A percentile compares a stretch with the other conserved stretches of the same genome.
These are phyloP conservation scores for Akanthomyces dipterigenus DNA, from an alignment of 2,329 filamentous ascomycete species.

Conservation along the genomic window DNA sequence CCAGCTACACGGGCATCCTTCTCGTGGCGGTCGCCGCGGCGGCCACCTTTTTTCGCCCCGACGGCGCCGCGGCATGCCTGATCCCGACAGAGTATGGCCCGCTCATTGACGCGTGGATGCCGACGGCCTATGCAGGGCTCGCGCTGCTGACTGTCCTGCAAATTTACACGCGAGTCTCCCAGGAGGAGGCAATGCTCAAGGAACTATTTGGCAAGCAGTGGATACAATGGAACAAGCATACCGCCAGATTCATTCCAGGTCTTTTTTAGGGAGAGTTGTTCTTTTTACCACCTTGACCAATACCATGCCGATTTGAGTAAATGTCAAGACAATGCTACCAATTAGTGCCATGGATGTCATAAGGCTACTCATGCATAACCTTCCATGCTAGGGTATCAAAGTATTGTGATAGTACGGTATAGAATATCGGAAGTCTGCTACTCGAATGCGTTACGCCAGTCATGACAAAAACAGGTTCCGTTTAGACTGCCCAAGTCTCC, in stretches of 20 bases:
- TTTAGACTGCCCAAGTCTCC: too few relatives aligned
- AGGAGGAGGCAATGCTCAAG: slow-evolving; percentile 46
- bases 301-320: too few relatives aligned
- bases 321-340: too few relatives aligned
- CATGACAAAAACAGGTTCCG: too few relatives aligned
- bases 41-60: slow-evolving; percentile 28
- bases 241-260: slow-evolving; percentile 42
- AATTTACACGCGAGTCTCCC: slow-evolving; percentile 31
- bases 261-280: slow-evolving; percentile 24
- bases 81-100: slow-evolving; percentile 20
- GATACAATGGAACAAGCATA: slow-evolving; percentile 40
- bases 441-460: too few relatives aligned
- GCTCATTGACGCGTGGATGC: slow-evolving; percentile 1
- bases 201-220: slow-evolving; percentile 40
- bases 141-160: slow-evolving; percentile 17
- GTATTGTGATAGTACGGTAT: too few relatives aligned
- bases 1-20: slow-evolving; percentile 40
- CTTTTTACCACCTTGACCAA: too few relatives aligned
- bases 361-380: too few relatives aligned
- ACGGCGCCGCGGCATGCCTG: slow-evolving; percentile 35
- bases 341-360: too few relatives aligned
- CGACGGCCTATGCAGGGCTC: background rate
- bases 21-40: slow-evolving; percentile 27
- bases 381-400: too few relatives aligned
- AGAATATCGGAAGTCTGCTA: too few relatives aligned